These are phyloP conservation scores for Apiospora aurea DNA, from an alignment of 2,329 filamentous ascomycete species.

Conservation along the genomic window DNA sequence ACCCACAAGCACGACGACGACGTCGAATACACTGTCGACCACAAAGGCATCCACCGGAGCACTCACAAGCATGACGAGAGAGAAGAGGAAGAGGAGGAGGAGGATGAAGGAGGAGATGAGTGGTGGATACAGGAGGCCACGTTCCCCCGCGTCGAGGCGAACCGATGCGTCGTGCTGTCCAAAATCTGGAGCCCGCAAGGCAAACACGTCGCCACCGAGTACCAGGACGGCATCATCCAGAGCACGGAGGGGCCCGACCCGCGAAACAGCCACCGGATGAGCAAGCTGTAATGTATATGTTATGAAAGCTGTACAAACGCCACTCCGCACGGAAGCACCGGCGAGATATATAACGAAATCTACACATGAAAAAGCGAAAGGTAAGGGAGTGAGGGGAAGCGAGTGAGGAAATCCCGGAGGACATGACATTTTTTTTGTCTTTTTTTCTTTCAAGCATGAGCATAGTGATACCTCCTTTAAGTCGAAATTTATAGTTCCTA, in stretches of 20 bases:
- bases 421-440: not conserved
- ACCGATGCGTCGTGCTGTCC: slow-evolving; percentile 54
- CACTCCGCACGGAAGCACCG: not conserved
- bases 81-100: not conserved
- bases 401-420: not conserved
- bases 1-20: not conserved
- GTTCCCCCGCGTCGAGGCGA: slow-evolving; percentile 56
- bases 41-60: not conserved
- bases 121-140: slow-evolving; percentile 64
- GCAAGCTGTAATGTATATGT: not conserved
- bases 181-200: slow-evolving; percentile 63
- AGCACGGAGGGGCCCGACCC: slow-evolving; percentile 36
- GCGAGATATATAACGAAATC: too few species aligned
- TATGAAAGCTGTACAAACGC: not conserved
- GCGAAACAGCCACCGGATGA: not conserved
- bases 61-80: not conserved
- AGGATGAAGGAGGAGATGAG: slow-evolving; percentile 40
- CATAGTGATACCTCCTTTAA: slow-evolving; percentile 11
- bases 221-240: slow-evolving; percentile 58
- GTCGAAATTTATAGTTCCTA: not conserved
- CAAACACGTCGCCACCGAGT: slow-evolving; percentile 60
- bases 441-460: not conserved
- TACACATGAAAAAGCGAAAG: not conserved
- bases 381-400: too few species aligned
- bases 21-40: too few species aligned